Evolutionary conservation across 1,284 basidiomycete species (phyloP).

Genomic region (Puccinia hordei): DNA sequence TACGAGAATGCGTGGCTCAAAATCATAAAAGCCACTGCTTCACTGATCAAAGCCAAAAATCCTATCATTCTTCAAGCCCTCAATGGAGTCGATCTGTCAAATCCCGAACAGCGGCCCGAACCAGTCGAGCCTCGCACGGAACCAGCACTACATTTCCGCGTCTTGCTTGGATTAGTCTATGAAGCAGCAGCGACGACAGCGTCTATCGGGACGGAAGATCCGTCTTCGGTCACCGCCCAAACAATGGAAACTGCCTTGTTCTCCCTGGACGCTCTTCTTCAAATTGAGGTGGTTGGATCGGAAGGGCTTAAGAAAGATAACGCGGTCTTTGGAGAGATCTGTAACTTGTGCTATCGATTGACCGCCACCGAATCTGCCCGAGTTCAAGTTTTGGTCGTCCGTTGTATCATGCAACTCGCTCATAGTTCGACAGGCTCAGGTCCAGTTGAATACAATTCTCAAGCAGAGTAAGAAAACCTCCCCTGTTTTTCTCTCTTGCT

Average conservation of each 20-base stretch:
- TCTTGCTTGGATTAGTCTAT: slow-evolving; percentile 87
- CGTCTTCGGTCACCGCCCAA: slow-evolving; percentile 57
- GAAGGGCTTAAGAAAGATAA: slow-evolving; percentile 78
- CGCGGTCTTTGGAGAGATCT: slow-evolving; percentile 84
- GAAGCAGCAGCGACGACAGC: slow-evolving; percentile 70
- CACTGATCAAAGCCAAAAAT: slow-evolving; percentile 73
- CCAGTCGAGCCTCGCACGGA: slow-evolving; percentile 61
- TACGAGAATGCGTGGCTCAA: slow-evolving; percentile 80
- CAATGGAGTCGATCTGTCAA: slow-evolving; percentile 68
- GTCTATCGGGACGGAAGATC: slow-evolving; percentile 65
- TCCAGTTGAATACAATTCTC: slow-evolving; percentile 14
- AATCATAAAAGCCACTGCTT: slow-evolving; percentile 83
- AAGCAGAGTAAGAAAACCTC: slow-evolving; percentile 24
- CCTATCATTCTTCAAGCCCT: slow-evolving; percentile 74
- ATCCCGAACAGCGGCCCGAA: slow-evolving; percentile 20
- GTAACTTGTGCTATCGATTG: slow-evolving; percentile 82
- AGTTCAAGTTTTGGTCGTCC: slow-evolving; percentile 75
- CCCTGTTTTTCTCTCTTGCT: background rate
- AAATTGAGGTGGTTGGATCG: slow-evolving; percentile 75
- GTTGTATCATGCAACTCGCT: slow-evolving; percentile 62
- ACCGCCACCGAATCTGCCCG: slow-evolving; percentile 78
- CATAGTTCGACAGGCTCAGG: slow-evolving; percentile 32
- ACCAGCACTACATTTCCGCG: slow-evolving; percentile 79
- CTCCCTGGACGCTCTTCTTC: slow-evolving; percentile 77
- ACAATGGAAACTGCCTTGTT: slow-evolving; percentile 60